phyloP scores from a whole-genome alignment of 163 green algal species.

The Smithsoniella earleae region DNA sequence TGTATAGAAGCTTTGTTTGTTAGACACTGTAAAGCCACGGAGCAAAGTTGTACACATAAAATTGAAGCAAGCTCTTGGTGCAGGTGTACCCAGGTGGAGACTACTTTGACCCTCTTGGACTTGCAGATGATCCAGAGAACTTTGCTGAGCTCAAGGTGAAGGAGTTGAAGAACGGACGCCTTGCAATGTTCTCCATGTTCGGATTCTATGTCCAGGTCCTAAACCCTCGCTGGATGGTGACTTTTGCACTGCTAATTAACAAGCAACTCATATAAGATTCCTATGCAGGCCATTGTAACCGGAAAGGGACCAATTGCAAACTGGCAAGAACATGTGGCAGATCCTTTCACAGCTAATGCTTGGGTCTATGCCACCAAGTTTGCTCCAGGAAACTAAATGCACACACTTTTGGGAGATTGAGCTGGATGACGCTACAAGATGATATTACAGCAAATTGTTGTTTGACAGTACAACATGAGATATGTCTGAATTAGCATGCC shows the following conservation, averaged over 20 bases:
- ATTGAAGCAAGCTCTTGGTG: too few species aligned
- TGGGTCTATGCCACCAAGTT: slow-evolving; percentile 34
- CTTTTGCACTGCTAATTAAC: too few species aligned
- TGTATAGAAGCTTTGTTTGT: too few species aligned
- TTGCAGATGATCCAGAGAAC: slow-evolving; percentile 74
- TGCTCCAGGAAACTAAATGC: slow-evolving; percentile 14
- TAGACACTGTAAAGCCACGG: too few species aligned
- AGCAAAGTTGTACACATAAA: too few species aligned
- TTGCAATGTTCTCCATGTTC: slow-evolving; percentile 72
- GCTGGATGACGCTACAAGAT: too few species aligned
- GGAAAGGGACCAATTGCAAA: slow-evolving; percentile 76
- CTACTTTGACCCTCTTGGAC: slow-evolving; percentile 61
- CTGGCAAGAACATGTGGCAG: slow-evolving; percentile 61
- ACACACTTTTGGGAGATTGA: too few species aligned
- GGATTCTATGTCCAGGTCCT: not conserved
- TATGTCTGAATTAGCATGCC: too few species aligned
- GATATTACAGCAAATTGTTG: too few species aligned
- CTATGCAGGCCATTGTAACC: slow-evolving; percentile 84
- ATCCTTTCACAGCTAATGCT: slow-evolving; percentile 58
- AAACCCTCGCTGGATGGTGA: too few species aligned
- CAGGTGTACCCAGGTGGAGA: slow-evolving; percentile 53
- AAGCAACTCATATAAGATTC: too few species aligned
- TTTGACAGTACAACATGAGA: too few species aligned
- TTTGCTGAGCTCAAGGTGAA: slow-evolving; percentile 74
- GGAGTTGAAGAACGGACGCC: slow-evolving; percentile 77